Evolutionary conservation across 768 basidiomycete species (phyloP).

Genomic region (Suillus placidus): DNA sequence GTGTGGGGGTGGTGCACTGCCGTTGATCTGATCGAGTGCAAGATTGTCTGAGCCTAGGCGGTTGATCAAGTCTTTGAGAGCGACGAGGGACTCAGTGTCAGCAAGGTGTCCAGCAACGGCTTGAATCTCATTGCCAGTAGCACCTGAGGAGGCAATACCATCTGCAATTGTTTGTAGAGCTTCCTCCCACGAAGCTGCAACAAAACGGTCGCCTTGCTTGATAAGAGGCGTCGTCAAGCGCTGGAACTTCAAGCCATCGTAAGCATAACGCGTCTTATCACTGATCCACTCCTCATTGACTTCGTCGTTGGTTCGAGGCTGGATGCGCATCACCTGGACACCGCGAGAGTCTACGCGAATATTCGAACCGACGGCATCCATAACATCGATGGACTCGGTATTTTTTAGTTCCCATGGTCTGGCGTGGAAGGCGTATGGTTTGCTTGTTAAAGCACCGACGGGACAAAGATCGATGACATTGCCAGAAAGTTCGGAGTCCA

Average conservation of each 20-base stretch:
- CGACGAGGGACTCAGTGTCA: slow-evolving; percentile 92
- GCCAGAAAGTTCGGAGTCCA: slow-evolving; percentile 97
- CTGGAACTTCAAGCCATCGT: slow-evolving; percentile 95
- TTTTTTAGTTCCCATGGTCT: slow-evolving; percentile 99
- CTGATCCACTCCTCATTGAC: slow-evolving; percentile 99
- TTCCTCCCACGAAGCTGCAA: slow-evolving; percentile 88
- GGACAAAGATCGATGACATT: slow-evolving; percentile 98
- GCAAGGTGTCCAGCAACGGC: slow-evolving; percentile 92
- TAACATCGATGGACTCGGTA: slow-evolving; percentile 93
- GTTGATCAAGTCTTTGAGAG: slow-evolving; percentile 92
- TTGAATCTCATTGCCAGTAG: slow-evolving; percentile 90
- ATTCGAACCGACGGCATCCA: slow-evolving; percentile 95
- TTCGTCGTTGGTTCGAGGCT: slow-evolving; percentile 95
- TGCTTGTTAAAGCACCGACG: slow-evolving; percentile 96
- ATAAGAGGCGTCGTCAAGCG: slow-evolving; percentile 90
- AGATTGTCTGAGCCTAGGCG: slow-evolving; percentile 95
- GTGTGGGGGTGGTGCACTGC: slow-evolving; percentile 68
- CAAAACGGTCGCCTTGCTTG: slow-evolving; percentile 91
- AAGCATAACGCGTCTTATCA: slow-evolving; percentile 97
- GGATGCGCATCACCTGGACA: slow-evolving; percentile 95
- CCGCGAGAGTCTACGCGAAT: slow-evolving; percentile 96
- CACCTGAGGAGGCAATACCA: slow-evolving; percentile 81
- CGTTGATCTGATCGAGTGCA: slow-evolving; percentile 72
- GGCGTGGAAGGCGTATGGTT: slow-evolving; percentile 97
- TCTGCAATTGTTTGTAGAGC: slow-evolving; percentile 76